Conservation (phyloP, 805 yeast genomes). For the Sugiyamaella qingdaonensis region DNA sequence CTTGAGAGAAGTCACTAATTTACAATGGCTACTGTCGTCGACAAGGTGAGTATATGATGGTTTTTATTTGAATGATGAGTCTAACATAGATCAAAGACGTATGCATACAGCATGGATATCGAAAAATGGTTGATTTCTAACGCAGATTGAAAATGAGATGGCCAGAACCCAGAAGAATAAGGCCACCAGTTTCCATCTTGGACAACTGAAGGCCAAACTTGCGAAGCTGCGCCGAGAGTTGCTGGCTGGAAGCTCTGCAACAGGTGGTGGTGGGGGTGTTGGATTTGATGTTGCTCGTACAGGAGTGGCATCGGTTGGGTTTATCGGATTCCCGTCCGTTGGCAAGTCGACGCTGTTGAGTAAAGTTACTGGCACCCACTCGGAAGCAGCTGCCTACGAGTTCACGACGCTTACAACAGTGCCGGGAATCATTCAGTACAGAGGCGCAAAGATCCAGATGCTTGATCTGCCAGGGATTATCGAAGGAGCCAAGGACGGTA, state of each 20-base stretch:
- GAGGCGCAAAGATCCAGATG: slow-evolving; percentile 98
- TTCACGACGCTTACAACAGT: slow-evolving; percentile 97
- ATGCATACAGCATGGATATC: slow-evolving; percentile 24
- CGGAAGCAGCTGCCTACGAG: slow-evolving; percentile 96
- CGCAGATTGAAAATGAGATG: slow-evolving; percentile 93
- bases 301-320: slow-evolving; percentile 96
- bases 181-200: slow-evolving; percentile 96
- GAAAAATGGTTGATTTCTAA: slow-evolving; percentile 40
- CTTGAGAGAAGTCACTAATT: neutral
- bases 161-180: slow-evolving; percentile 96
- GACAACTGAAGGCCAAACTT: slow-evolving; percentile 92
- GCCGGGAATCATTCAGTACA: slow-evolving; percentile 92
- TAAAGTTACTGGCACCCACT: slow-evolving; percentile 89
- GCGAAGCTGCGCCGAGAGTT: slow-evolving; percentile 94
- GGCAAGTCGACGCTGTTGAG: slow-evolving; percentile 72
- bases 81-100: slow-evolving; percentile 29
- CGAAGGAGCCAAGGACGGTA: slow-evolving; percentile 96
- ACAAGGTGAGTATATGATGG: slow-evolving; percentile 36
- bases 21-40: slow-evolving; percentile 63
- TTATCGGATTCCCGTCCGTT: slow-evolving; percentile 97
- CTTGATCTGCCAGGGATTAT: slow-evolving; percentile 97
- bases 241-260: slow-evolving; percentile 61
- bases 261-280: slow-evolving; percentile 88
- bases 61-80: neutral
- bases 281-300: slow-evolving; percentile 99